Percentiles rank a stretch among this genome's conserved stretches.
These are phyloP conservation scores for Wickerhamomyces mucosus DNA, from an alignment of 805 yeast genomes.

Conservation along the genomic window DNA sequence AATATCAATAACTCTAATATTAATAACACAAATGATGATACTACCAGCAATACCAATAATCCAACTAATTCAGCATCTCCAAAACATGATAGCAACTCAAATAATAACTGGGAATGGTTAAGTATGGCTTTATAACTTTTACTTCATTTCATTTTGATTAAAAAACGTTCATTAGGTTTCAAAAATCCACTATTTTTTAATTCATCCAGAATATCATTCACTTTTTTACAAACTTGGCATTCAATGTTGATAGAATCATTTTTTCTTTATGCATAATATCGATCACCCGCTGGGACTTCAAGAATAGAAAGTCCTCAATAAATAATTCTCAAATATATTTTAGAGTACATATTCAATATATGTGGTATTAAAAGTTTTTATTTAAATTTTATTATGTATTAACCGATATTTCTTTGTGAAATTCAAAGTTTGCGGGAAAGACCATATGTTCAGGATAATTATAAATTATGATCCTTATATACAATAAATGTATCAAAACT, in stretches of 20 bases:
- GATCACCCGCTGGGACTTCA: not conserved
- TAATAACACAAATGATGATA: not conserved
- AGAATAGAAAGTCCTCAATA: not conserved
- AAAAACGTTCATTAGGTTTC: not conserved
- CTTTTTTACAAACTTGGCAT: no score
- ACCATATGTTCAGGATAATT: no score
- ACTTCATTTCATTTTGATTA: slow-evolving; percentile 1
- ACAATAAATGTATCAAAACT: no score
- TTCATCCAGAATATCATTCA: no score
- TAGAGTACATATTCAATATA: no score
- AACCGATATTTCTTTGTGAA: no score
- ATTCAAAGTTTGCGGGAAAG: no score
- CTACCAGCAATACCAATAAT: slow-evolving; percentile 1
- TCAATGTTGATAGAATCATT: not conserved
- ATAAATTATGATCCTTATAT: no score
- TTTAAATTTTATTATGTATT: no score
- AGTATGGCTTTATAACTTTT: slow-evolving; percentile 16
- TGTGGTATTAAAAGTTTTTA: no score
- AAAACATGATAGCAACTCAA: slow-evolving; percentile 9
- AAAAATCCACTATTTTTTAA: not conserved
- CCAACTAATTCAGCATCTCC: slow-evolving; percentile 1
- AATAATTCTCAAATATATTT: no score
- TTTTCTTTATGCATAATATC: not conserved
- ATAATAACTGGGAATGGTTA: slow-evolving; percentile 22
- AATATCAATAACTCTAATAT: not conserved